A percentile compares a stretch with the other conserved stretches of the same genome.
phyloP scores from a whole-genome alignment of 192 early-diverging fungal species.

The Coemansia asiatica region DNA sequence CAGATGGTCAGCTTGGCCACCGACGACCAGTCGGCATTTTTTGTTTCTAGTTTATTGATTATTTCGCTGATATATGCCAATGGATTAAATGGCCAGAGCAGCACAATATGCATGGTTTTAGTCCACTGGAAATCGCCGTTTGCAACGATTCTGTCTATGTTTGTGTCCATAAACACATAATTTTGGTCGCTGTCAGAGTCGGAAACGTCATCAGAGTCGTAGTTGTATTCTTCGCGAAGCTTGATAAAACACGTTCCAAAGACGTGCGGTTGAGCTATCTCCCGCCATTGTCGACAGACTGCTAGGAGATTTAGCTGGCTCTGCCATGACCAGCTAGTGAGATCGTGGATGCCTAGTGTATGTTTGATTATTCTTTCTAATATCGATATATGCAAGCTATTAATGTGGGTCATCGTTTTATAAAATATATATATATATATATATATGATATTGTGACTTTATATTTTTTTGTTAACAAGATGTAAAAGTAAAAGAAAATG shows the following conservation, averaged over 20 bases:
- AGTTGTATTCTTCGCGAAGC: constrained; percentile 2
- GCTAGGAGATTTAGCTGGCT: not conserved
- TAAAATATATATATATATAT: too few species aligned
- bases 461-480: not conserved
- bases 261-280: not conserved
- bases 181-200: constrained; percentile 2
- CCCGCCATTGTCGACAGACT: constrained; percentile 6
- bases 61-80: not conserved
- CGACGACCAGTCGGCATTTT: not conserved
- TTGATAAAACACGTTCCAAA: not conserved
- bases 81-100: constrained; percentile 47
- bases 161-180: constrained; percentile 1
- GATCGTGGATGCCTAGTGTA: not conserved
- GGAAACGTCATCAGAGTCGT: constrained; percentile 5
- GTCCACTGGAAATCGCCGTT: not conserved
- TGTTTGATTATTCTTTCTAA: constrained; percentile 1
- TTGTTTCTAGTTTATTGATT: not conserved
- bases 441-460: not conserved
- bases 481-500: too few species aligned
- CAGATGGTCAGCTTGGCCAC: not conserved
- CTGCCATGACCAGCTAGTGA: not conserved
- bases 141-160: not conserved
- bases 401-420: constrained; percentile 5
- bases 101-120: constrained; percentile 58
- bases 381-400: not conserved